Evolutionary conservation across 2,329 filamentous ascomycete genomes (phyloP).

Genomic region (Chlorencoelia australis): DNA sequence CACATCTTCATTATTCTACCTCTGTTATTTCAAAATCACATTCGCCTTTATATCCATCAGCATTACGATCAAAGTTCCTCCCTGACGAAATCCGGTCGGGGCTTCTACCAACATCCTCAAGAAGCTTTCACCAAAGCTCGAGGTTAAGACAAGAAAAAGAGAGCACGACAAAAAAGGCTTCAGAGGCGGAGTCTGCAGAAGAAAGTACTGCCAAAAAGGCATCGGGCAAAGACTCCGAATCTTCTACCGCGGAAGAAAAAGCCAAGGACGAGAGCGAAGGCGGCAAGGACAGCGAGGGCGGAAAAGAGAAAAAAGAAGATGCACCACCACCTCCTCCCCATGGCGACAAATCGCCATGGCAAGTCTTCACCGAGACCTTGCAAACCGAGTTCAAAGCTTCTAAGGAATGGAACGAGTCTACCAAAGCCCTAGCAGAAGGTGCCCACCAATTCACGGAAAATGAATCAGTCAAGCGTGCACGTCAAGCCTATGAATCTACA

Average conservation of each 20-base stretch:
- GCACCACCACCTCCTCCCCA: slow-evolving; percentile 85
- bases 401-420: slow-evolving; percentile 98
- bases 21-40: slow-evolving; percentile 27
- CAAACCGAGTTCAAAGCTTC: slow-evolving; percentile 88
- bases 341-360: slow-evolving; percentile 96
- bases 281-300: slow-evolving; percentile 20
- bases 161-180: slow-evolving; percentile 11
- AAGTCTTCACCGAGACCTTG: slow-evolving; percentile 97
- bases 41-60: slow-evolving; percentile 30
- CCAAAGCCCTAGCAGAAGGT: slow-evolving; percentile 81
- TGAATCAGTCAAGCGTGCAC: slow-evolving; percentile 76
- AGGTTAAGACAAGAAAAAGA: slow-evolving; percentile 21
- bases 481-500: slow-evolving; percentile 77
- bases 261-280: slow-evolving; percentile 21
- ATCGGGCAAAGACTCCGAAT: slow-evolving; percentile 14
- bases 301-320: slow-evolving; percentile 38
- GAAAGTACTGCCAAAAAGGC: slow-evolving; percentile 17
- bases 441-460: slow-evolving; percentile 90
- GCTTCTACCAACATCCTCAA: slow-evolving; percentile 5
- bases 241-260: slow-evolving; percentile 16
- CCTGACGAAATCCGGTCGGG: slow-evolving; percentile 22
- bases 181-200: slow-evolving; percentile 14
- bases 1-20: slow-evolving; percentile 18
- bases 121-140: slow-evolving; percentile 19
- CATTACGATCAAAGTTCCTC: slow-evolving; percentile 30